These are phyloP conservation scores for Ophiosphaerella herpotricha DNA, from an alignment of 2,329 filamentous ascomycete genomes.

Conservation along the genomic window DNA sequence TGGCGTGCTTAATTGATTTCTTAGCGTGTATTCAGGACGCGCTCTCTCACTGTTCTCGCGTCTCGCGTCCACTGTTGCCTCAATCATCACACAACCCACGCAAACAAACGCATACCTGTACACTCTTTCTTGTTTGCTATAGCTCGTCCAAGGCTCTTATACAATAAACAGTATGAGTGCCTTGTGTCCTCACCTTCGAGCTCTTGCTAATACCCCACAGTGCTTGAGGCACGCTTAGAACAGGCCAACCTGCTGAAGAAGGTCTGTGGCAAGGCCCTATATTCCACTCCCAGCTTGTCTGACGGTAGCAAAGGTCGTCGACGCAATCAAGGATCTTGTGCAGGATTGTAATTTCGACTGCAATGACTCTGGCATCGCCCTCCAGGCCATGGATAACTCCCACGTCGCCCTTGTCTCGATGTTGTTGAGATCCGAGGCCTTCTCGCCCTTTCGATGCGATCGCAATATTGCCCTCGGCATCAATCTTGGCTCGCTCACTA, in stretches of 20 bases:
- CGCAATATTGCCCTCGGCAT: constrained; percentile 98
- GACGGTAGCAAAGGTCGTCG: constrained; percentile 72
- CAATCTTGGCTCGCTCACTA: constrained; percentile 94
- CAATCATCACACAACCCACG: constrained; percentile 9
- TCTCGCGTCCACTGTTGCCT: constrained; percentile 25
- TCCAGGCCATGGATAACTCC: constrained; percentile 99
- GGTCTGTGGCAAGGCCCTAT: constrained; percentile 55
- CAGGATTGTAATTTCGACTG: constrained; percentile 99
- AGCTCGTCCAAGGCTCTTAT: not conserved
- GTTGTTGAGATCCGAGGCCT: constrained; percentile 95
- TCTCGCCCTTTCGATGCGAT: constrained; percentile 95
- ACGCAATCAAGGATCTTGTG: constrained; percentile 98
- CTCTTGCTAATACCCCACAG: constrained; percentile 46
- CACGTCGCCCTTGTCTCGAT: constrained; percentile 99
- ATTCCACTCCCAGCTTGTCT: not conserved
- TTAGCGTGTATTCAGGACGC: constrained; percentile 27
- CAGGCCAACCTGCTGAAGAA: constrained; percentile 95
- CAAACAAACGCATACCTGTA: constrained; percentile 10
- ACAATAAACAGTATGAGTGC: constrained; percentile 25
- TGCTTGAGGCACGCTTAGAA: constrained; percentile 97
- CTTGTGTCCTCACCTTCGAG: not conserved
- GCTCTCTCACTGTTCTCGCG: constrained; percentile 22
- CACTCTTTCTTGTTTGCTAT: not conserved
- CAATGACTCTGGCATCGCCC: constrained; percentile 98
- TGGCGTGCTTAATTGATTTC: constrained; percentile 14